These are phyloP conservation scores for Vitis amurensis DNA, from an alignment of 164 flowering plant genomes.

Conservation along the genomic window DNA sequence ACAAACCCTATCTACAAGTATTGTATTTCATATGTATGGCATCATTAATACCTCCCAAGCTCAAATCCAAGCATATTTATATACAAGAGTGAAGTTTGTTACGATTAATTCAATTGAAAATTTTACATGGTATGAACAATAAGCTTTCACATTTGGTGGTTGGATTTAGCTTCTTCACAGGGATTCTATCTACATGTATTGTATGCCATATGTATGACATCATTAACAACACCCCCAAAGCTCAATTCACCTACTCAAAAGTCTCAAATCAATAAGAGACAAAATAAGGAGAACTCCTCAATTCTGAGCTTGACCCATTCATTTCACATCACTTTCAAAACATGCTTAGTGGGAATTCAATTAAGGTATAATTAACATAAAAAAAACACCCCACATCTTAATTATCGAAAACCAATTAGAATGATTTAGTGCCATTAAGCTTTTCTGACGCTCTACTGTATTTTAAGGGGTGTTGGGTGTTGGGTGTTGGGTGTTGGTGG, in stretches of 20 bases:
- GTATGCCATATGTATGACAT: not conserved
- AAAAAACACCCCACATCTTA: conserved; percentile 3
- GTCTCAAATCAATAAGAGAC: no score
- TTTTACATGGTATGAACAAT: no score
- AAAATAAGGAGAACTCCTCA: not conserved
- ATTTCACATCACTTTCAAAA: conserved; percentile 20
- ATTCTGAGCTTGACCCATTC: conserved; percentile 20
- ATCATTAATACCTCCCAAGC: no score
- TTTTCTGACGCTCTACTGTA: conserved; percentile 1
- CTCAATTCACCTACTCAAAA: conserved; percentile 22
- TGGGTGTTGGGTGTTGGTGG: conserved; percentile 12
- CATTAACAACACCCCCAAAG: not conserved
- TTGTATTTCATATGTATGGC: no score
- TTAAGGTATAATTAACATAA: conserved; percentile 13
- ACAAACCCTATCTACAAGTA: no score
- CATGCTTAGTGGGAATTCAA: conserved; percentile 9
- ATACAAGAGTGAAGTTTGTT: no score
- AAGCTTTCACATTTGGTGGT: no score
- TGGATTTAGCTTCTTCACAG: not conserved
- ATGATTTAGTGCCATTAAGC: conserved; percentile 3
- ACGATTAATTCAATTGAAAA: no score
- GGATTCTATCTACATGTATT: not conserved
- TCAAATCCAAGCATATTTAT: no score
- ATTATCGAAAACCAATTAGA: conserved; percentile 9
- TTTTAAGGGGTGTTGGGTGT: not conserved